Conservation (phyloP, 345 rosid species). For the Corchorus capsularis region DNA sequence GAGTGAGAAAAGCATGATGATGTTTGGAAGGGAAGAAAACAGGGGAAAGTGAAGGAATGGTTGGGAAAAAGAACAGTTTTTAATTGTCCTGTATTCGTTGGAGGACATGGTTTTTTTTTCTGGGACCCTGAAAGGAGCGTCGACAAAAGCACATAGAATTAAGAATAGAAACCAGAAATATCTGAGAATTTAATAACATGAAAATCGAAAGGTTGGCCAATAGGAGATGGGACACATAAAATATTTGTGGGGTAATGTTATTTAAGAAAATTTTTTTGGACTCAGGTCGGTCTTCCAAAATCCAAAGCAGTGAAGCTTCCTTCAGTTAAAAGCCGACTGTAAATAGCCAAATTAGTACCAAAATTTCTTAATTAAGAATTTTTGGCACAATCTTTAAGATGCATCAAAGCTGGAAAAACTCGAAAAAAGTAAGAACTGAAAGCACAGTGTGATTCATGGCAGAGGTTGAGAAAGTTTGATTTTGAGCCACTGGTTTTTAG, state of each 20-base stretch:
- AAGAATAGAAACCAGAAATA: neutral
- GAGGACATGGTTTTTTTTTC: conserved; percentile 1
- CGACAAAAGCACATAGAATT: neutral
- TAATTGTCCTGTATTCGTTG: neutral
- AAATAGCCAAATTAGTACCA: conserved; percentile 14
- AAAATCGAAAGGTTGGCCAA: neutral
- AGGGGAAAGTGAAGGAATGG: neutral
- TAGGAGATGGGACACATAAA: neutral
- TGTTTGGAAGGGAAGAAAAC: neutral
- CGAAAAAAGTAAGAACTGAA: neutral
- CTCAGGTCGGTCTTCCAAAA: conserved; percentile 2
- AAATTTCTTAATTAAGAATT: neutral
- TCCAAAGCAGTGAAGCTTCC: conserved; percentile 16
- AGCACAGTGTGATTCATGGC: neutral
- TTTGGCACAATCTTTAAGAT: neutral
- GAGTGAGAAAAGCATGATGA: neutral
- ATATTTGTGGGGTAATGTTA: conserved; percentile 8
- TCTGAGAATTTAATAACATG: neutral
- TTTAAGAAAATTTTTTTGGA: neutral
- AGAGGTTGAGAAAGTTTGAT: neutral
- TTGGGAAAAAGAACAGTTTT: neutral
- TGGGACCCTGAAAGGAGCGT: neutral
- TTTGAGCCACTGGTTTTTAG: neutral
- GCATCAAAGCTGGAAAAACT: neutral
- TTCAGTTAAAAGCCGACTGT: neutral